phyloP scores from a whole-genome alignment of 768 basidiomycete species.

The Coprinellus micaceus region DNA sequence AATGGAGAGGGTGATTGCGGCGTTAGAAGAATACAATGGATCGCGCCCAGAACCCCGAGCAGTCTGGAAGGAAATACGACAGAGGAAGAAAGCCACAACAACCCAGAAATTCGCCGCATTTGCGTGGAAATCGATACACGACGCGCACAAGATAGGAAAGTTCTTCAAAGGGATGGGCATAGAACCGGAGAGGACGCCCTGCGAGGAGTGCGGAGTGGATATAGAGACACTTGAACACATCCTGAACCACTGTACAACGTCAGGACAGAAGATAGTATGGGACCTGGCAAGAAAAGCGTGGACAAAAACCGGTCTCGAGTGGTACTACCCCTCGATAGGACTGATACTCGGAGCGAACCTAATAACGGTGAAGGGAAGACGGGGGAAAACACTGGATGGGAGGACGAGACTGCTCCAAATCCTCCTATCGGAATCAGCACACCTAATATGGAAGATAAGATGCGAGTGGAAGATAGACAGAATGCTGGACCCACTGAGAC shows the following conservation, averaged over 20 bases:
- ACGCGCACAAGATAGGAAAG: slow-evolving; percentile 18
- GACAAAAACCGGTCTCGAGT: slow-evolving; percentile 3
- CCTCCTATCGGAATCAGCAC: slow-evolving; percentile 23
- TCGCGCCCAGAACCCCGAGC: neutral
- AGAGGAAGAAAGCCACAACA: neutral
- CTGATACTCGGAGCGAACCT: slow-evolving; percentile 17
- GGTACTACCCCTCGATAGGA: slow-evolving; percentile 13
- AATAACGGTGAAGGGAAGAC: slow-evolving; percentile 1
- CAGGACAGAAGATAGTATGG: slow-evolving; percentile 23
- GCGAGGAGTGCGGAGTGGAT: slow-evolving; percentile 4
- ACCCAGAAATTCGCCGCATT: slow-evolving; percentile 6
- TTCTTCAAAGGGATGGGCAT: slow-evolving; percentile 21
- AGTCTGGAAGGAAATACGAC: neutral
- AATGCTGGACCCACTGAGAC: slow-evolving; percentile 5
- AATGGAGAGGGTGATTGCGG: neutral
- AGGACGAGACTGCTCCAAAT: slow-evolving; percentile 19
- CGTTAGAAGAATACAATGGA: neutral
- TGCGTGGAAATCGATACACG: slow-evolving; percentile 23
- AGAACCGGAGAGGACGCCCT: neutral
- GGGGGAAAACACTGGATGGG: neutral
- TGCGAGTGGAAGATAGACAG: slow-evolving; percentile 22
- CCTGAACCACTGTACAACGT: slow-evolving; percentile 16
- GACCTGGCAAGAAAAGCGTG: slow-evolving; percentile 16
- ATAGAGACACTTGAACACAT: slow-evolving; percentile 4
- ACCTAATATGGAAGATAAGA: slow-evolving; percentile 29